Conservation (phyloP, 2,329 filamentous ascomycete genomes). For the Fusarium tupiense region DNA sequence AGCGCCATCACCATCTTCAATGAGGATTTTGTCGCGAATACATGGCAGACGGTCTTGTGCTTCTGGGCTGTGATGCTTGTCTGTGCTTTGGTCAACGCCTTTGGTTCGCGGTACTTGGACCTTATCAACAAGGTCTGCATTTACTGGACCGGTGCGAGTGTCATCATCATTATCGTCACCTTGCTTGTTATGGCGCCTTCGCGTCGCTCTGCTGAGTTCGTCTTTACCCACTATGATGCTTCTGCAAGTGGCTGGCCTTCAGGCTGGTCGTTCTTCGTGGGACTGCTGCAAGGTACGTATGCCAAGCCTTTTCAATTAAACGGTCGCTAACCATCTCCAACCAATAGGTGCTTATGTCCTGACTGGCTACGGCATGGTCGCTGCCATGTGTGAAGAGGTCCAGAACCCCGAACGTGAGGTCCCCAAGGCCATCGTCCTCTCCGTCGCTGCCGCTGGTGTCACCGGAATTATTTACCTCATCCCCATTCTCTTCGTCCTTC, state of each 20-base stretch:
- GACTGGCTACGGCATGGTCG: slow-evolving; percentile 62
- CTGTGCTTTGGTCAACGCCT: slow-evolving; percentile 74
- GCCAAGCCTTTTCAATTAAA: neutral
- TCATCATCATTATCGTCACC: slow-evolving; percentile 75
- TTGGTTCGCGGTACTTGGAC: slow-evolving; percentile 67
- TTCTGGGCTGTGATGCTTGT: slow-evolving; percentile 73
- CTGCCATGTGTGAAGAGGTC: slow-evolving; percentile 69
- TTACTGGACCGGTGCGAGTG: slow-evolving; percentile 76
- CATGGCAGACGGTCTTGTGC: slow-evolving; percentile 80
- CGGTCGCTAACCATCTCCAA: slow-evolving; percentile 9
- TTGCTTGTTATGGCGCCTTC: slow-evolving; percentile 71
- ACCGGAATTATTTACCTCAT: slow-evolving; percentile 74
- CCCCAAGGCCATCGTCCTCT: slow-evolving; percentile 74
- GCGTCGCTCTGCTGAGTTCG: slow-evolving; percentile 71
- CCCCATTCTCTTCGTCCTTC: slow-evolving; percentile 79
- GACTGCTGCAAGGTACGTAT: slow-evolving; percentile 61
- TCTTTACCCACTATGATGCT: slow-evolving; percentile 76
- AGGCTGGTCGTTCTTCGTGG: slow-evolving; percentile 68
- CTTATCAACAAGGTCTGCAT: slow-evolving; percentile 77
- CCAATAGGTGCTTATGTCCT: slow-evolving; percentile 51
- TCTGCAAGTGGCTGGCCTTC: slow-evolving; percentile 74
- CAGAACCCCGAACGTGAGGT: slow-evolving; percentile 69
- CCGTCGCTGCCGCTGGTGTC: slow-evolving; percentile 70
- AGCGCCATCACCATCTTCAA: slow-evolving; percentile 74
- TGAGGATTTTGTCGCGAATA: slow-evolving; percentile 64